phyloP scores from a whole-genome alignment of 2,329 filamentous ascomycete species.

The Hypoxylon sp. region DNA sequence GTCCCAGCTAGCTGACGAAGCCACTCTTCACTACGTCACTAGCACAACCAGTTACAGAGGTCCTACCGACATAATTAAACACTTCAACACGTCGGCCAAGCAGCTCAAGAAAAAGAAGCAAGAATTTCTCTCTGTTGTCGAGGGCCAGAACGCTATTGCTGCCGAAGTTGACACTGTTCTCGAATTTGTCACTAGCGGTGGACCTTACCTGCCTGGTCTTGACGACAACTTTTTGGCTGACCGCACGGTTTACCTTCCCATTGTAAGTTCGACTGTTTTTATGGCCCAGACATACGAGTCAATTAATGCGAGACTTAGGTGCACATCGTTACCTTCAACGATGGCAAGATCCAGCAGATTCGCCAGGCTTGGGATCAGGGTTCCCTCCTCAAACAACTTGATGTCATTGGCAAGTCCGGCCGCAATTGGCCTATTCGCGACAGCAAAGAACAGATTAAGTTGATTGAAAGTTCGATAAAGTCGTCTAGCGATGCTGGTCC shows the following conservation, averaged over 20 bases:
- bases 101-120: slow-evolving; percentile 88
- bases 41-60: slow-evolving; percentile 83
- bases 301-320: slow-evolving; percentile 66
- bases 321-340: slow-evolving; percentile 90
- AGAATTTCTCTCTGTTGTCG: slow-evolving; percentile 80
- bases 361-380: slow-evolving; percentile 97
- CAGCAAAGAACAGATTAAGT: slow-evolving; percentile 83
- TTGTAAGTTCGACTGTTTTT: slow-evolving; percentile 72
- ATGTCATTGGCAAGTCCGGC: slow-evolving; percentile 90
- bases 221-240: slow-evolving; percentile 96
- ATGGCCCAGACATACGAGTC: not conserved
- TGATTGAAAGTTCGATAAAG: slow-evolving; percentile 76
- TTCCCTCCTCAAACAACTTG: slow-evolving; percentile 90
- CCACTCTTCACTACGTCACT: slow-evolving; percentile 88
- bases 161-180: slow-evolving; percentile 86
- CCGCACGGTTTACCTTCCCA: slow-evolving; percentile 81
- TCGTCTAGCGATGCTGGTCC: slow-evolving; percentile 58
- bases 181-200: slow-evolving; percentile 85
- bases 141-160: slow-evolving; percentile 77
- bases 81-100: slow-evolving; percentile 78
- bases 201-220: slow-evolving; percentile 86
- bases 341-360: slow-evolving; percentile 86
- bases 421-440: slow-evolving; percentile 97
- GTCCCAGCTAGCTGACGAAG: slow-evolving; percentile 74
- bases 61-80: slow-evolving; percentile 83